These are phyloP conservation scores for Lizonia empirigonia DNA, from an alignment of 2,329 filamentous ascomycete genomes.

Conservation along the genomic window DNA sequence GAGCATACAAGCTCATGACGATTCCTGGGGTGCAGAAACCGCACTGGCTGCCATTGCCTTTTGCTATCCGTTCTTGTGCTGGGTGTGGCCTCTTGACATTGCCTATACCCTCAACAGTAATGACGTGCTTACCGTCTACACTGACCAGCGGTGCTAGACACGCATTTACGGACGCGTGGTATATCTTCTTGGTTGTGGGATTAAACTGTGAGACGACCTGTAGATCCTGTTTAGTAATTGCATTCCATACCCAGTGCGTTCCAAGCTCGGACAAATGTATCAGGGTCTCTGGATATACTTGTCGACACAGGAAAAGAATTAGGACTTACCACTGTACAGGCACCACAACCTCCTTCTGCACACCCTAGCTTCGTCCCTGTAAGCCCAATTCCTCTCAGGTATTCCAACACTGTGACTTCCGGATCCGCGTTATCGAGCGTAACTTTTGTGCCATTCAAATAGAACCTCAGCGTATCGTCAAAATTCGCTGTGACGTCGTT, in stretches of 20 bases:
- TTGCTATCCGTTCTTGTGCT: slow-evolving; percentile 86
- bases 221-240: slow-evolving; percentile 5
- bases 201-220: slow-evolving; percentile 88
- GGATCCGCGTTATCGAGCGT: slow-evolving; percentile 86
- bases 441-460: slow-evolving; percentile 91
- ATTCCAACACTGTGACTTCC: slow-evolving; percentile 89
- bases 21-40: slow-evolving; percentile 97
- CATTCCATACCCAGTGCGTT: neutral
- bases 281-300: no score
- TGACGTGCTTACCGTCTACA: slow-evolving; percentile 96
- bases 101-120: slow-evolving; percentile 96
- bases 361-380: slow-evolving; percentile 97
- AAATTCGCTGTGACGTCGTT: slow-evolving; percentile 73
- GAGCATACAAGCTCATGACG: slow-evolving; percentile 94
- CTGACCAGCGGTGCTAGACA: slow-evolving; percentile 92
- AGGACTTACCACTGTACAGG: slow-evolving; percentile 78
- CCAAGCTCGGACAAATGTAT: neutral
- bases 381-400: slow-evolving; percentile 87
- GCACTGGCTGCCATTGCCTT: slow-evolving; percentile 90
- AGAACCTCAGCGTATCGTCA: slow-evolving; percentile 89
- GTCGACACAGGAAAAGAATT: slow-evolving; percentile 4
- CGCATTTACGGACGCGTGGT: slow-evolving; percentile 96
- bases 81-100: slow-evolving; percentile 86
- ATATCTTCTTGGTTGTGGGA: slow-evolving; percentile 87
- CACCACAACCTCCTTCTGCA: slow-evolving; percentile 94